Conservation (phyloP, 495 filamentous ascomycete genomes). For the Lepraria neglecta region DNA sequence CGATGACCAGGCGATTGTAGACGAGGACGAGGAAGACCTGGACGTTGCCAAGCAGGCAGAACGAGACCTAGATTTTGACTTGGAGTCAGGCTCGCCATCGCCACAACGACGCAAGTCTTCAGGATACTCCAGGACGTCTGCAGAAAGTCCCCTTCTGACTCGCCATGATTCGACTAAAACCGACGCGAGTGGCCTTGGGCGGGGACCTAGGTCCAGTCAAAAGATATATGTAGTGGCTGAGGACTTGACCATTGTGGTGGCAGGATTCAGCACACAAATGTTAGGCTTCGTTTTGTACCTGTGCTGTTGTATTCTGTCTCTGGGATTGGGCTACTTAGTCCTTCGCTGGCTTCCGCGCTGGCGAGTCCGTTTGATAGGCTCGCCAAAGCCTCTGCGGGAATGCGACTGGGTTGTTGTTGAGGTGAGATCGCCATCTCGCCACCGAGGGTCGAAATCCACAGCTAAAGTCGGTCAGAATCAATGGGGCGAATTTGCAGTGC, state of each 20-base stretch:
- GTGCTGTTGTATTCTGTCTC: conserved; percentile 58
- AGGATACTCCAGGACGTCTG: conserved; percentile 49
- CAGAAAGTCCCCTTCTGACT: conserved; percentile 67
- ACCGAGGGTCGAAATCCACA: conserved; percentile 12
- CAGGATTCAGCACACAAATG: conserved; percentile 74
- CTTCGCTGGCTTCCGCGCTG: conserved; percentile 86
- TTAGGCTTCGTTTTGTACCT: conserved; percentile 63
- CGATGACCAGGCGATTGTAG: conserved; percentile 47
- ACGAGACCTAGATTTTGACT: conserved; percentile 35
- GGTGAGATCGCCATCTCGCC: conserved; percentile 36
- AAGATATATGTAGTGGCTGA: conserved; percentile 90
- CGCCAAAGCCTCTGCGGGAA: conserved; percentile 55
- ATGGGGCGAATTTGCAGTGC: conserved; percentile 83
- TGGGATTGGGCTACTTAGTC: conserved; percentile 74
- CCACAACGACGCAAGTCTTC: conserved; percentile 51
- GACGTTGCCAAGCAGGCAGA: conserved; percentile 37
- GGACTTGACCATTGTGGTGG: conserved; percentile 85
- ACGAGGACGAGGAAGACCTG: conserved; percentile 52
- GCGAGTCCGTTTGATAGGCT: conserved; percentile 71
- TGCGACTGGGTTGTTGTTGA: conserved; percentile 90
- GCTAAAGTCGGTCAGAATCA: conserved; percentile 56
- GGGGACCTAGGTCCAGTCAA: conserved; percentile 60
- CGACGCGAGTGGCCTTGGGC: conserved; percentile 50
- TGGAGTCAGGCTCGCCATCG: conserved; percentile 29
- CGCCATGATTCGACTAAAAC: conserved; percentile 51